Percentiles rank a stretch among this genome's conserved stretches.
Evolutionary conservation across 2,329 filamentous ascomycete genomes (phyloP).

Genomic region (Aspergillus viridinutans): DNA sequence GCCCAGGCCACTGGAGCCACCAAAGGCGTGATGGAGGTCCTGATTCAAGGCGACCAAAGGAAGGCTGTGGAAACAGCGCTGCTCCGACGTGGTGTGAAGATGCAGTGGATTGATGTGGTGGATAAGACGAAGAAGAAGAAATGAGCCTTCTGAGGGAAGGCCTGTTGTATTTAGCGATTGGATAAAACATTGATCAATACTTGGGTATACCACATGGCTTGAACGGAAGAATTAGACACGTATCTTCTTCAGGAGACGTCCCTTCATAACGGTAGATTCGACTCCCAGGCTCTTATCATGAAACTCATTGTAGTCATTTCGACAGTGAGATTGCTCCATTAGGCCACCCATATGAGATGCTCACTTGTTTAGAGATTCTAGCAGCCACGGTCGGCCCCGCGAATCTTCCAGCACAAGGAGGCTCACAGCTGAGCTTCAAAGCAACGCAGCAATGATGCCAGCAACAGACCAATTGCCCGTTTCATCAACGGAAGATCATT

Average conservation of each 20-base stretch:
- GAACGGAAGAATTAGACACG: background rate
- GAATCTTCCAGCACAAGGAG: background rate
- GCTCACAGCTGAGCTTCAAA: background rate
- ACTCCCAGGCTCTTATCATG: background rate
- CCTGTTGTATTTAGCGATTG: background rate
- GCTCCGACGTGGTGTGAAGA: constrained; percentile 55
- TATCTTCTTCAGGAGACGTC: background rate
- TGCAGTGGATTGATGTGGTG: constrained; percentile 59
- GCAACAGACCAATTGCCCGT: background rate
- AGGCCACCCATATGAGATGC: too few species aligned
- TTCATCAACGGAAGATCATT: background rate
- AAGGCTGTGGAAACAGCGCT: constrained; percentile 58
- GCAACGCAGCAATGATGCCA: background rate
- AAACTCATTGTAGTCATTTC: background rate
- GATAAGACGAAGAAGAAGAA: constrained; percentile 68
- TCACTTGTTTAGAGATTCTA: too few species aligned
- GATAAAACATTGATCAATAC: background rate
- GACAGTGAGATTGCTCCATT: too few species aligned
- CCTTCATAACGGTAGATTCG: background rate
- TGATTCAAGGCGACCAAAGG: constrained; percentile 64
- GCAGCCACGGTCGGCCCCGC: too few species aligned
- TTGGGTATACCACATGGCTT: background rate
- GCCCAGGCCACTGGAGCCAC: constrained; percentile 59
- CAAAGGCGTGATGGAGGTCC: constrained; percentile 61
- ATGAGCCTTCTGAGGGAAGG: constrained; percentile 17